phyloP scores from a whole-genome alignment of 2,329 filamentous ascomycete genomes.

The Endocalyx cinctus region DNA sequence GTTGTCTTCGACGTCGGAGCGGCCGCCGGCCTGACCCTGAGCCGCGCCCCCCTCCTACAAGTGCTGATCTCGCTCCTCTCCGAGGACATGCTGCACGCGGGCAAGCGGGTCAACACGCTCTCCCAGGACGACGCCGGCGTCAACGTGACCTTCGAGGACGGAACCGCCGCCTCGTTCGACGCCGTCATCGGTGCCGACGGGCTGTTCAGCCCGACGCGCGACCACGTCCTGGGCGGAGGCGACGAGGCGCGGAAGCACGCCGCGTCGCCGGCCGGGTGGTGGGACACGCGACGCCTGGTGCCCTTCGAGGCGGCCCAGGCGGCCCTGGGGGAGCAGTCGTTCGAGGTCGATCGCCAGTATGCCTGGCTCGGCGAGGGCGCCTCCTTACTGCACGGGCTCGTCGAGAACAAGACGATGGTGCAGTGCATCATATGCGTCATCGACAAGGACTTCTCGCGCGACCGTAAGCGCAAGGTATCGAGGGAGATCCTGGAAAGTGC shows the following conservation, averaged over 20 bases:
- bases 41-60: neutral
- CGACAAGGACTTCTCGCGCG: neutral
- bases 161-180: neutral
- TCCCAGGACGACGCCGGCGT: neutral
- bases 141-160: neutral
- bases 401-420: constrained; percentile 8
- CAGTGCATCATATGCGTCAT: constrained; percentile 5
- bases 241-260: neutral
- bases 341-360: constrained; percentile 5
- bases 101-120: neutral
- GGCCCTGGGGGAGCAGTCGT: constrained; percentile 5
- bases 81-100: neutral
- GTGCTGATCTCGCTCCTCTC: neutral
- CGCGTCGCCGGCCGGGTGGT: constrained; percentile 2
- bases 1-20: constrained; percentile 2
- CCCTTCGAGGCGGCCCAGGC: constrained; percentile 3
- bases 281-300: constrained; percentile 2
- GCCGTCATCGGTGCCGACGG: neutral
- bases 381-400: constrained; percentile 4
- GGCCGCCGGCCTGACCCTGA: constrained; percentile 2
- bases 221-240: neutral
- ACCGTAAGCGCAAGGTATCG: constrained; percentile 6
- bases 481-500: constrained; percentile 1
- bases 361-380: constrained; percentile 7
- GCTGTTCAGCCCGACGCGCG: neutral